A percentile compares a stretch with the other conserved stretches of the same genome.
Conservation (phyloP, 1,284 basidiomycete species). For the Ganoderma lucidum region DNA sequence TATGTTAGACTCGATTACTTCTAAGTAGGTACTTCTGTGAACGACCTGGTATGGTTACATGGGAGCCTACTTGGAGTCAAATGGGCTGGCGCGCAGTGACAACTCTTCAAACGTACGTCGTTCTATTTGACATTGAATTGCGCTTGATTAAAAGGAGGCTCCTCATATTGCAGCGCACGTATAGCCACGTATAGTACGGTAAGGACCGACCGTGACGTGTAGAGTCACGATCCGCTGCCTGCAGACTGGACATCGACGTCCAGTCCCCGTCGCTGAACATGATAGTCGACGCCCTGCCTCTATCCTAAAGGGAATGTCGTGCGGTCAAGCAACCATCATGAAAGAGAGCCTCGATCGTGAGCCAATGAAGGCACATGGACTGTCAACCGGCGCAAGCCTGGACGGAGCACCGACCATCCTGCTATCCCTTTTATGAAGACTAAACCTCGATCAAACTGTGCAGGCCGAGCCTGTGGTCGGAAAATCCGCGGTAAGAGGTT, state of each 20-base stretch:
- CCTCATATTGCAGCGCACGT: neutral
- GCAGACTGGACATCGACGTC: neutral
- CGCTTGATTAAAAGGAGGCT: neutral
- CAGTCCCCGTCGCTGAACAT: too few relatives aligned
- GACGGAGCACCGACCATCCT: neutral
- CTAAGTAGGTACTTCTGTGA: too few relatives aligned
- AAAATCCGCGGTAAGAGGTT: neutral
- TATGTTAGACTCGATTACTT: neutral
- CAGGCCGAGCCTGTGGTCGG: neutral
- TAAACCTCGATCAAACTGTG: neutral
- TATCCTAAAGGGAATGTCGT: too few relatives aligned
- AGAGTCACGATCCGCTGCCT: neutral
- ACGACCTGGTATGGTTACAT: conserved; percentile 1
- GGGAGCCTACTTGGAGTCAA: neutral
- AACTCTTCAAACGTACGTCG: neutral
- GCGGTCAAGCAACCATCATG: too few relatives aligned
- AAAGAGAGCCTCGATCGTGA: neutral
- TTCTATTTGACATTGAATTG: neutral
- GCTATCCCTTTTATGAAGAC: neutral
- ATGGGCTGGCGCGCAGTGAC: neutral
- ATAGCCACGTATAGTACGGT: neutral
- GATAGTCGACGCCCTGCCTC: too few relatives aligned
- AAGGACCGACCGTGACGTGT: neutral
- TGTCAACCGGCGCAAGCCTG: neutral
- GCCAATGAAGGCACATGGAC: neutral